Evolutionary conservation across 2,329 filamentous ascomycete species (phyloP).

Genomic region (Pseudopithomyces maydicus): DNA sequence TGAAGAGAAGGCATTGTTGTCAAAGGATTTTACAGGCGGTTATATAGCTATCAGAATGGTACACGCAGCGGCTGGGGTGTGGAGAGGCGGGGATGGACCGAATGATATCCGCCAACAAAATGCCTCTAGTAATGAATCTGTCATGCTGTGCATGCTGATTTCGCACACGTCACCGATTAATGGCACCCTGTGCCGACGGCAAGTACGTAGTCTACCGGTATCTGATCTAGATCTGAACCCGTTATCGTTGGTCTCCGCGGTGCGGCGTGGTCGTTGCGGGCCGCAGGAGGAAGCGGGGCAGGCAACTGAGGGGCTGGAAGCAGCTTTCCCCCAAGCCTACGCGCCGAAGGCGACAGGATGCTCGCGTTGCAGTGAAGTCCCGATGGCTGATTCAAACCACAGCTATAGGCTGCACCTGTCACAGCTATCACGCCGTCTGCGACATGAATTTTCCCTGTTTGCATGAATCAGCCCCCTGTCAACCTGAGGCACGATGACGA

Average conservation of each 20-base stretch:
- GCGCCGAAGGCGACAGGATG: background rate
- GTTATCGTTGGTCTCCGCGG: slow-evolving; percentile 4
- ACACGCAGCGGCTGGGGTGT: slow-evolving; percentile 16
- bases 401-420: background rate
- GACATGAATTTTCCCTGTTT: slow-evolving; percentile 11
- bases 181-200: background rate
- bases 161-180: background rate
- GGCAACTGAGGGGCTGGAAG: slow-evolving; percentile 10
- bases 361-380: background rate
- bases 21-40: background rate
- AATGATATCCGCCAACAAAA: slow-evolving; percentile 18
- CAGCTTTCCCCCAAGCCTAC: background rate
- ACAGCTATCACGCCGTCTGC: background rate
- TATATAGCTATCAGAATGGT: slow-evolving; percentile 22
- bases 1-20: slow-evolving; percentile 30
- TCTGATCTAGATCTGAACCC: slow-evolving; percentile 4
- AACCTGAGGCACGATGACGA: slow-evolving; percentile 24
- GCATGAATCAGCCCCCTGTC: slow-evolving; percentile 13
- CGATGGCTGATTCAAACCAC: background rate
- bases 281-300: slow-evolving; percentile 11
- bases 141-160: slow-evolving; percentile 12
- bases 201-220: no score
- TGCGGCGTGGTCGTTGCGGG: background rate
- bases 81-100: slow-evolving; percentile 25
- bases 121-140: slow-evolving; percentile 8